A percentile compares a stretch with the other conserved stretches of the same genome.
phyloP scores from a whole-genome alignment of 2,329 filamentous ascomycete genomes.

The Sporothrix inflata region DNA sequence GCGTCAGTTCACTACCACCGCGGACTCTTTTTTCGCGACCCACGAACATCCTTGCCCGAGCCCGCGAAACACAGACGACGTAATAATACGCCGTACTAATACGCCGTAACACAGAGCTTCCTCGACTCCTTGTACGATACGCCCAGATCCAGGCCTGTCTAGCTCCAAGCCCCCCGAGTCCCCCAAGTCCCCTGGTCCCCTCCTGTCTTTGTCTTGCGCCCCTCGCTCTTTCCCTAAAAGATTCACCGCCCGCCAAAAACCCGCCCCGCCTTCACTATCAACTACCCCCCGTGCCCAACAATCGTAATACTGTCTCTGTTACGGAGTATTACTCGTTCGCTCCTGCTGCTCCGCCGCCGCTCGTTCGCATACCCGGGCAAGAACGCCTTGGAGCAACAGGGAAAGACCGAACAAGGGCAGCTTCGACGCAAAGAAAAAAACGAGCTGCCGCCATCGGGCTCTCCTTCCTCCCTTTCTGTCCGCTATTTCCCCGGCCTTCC shows the following conservation, averaged over 20 bases:
- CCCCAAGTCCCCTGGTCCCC: not conserved
- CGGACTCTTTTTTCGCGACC: not conserved
- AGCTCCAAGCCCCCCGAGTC: not conserved
- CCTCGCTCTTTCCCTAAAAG: conserved; percentile 5
- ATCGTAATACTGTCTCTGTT: conserved; percentile 16
- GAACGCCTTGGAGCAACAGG: conserved; percentile 17
- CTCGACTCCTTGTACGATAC: not conserved
- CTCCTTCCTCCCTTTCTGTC: not conserved
- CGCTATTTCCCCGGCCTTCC: not conserved
- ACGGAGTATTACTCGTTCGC: conserved; percentile 10
- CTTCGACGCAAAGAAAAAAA: not conserved
- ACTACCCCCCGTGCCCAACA: conserved; percentile 4
- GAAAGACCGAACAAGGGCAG: conserved; percentile 8
- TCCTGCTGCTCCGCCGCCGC: conserved; percentile 7
- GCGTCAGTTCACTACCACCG: not conserved
- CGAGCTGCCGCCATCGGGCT: not conserved
- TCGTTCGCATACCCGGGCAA: not conserved
- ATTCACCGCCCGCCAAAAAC: conserved; percentile 24
- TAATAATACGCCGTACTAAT: conserved; percentile 11
- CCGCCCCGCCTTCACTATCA: conserved; percentile 24
- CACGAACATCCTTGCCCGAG: not conserved
- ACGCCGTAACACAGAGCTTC: conserved; percentile 10
- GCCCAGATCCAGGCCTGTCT: not conserved
- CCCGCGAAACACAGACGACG: too few relatives aligned
- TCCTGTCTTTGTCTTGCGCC: conserved; percentile 14